Evolutionary conservation across 495 filamentous ascomycete species (phyloP), one percentile per base, ranked within the genome.

Genomic region (Niebla homalea): DNA sequence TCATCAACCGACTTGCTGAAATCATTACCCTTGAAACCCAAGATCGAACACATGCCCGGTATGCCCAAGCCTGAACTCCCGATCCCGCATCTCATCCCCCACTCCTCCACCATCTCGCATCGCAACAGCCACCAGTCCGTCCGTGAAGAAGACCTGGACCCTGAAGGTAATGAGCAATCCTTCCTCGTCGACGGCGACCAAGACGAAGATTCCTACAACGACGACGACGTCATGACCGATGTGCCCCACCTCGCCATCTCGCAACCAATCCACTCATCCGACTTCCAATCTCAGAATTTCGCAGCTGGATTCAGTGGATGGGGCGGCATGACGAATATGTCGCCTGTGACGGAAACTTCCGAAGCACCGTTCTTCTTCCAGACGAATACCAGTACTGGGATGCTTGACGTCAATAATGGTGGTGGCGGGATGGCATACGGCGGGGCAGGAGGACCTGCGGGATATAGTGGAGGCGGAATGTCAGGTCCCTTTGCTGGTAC

Each of bases 1-100:
- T 68, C 69, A 25, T 66, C 66, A 2, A 67, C 62, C 14, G 60
- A 61, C 26, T 61, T 77, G n/a, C 66, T 71, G n/a, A 64, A 67
- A 36, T 64, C 68, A 18, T 67, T 75, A 12, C 72, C 73, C 5
- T 56, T 58, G 16, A 75, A 75, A 50, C 72, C 72, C 5, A 63
- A 63, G 12, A 71, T 73, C 47, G 68, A 68, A 14, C 48, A 51
- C 47, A 38, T 49, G 20, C 38, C 40, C 21, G 40, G 54, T 18
- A 40, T 55, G n/a, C 52, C 56, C 6, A 41, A 49, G 16, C 56
- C 54, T 11, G 26, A n/a, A 20, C 48, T 48, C 20, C 54, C 54
- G 5, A 52, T 52, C 15, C 51, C 54, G 16, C 43, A 39, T 36
- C 47, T 56, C 23, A 46, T 56, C 23, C 54, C 54, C n/a, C 54